Conservation (phyloP, 352 stramenopile species). For the Bremia lactucae region DNA sequence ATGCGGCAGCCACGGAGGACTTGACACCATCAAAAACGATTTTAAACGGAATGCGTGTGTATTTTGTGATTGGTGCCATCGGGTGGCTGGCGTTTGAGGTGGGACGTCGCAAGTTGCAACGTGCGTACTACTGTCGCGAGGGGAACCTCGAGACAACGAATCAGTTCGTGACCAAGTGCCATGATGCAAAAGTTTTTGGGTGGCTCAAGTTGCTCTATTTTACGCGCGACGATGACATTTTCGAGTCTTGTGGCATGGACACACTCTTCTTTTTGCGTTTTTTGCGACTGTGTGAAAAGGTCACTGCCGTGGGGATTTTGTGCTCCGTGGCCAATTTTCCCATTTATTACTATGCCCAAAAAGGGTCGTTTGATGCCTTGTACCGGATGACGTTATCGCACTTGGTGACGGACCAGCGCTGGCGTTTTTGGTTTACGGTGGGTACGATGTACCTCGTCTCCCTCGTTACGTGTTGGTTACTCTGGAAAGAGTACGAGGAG, state of each 20-base stretch:
- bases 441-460: constrained; percentile 59
- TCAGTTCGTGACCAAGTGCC: constrained; percentile 25
- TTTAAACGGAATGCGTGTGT: constrained; percentile 45
- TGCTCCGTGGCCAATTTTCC: constrained; percentile 63
- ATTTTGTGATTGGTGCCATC: constrained; percentile 48
- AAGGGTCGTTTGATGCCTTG: constrained; percentile 24
- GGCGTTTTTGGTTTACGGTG: constrained; percentile 60
- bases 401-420: constrained; percentile 32
- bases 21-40: constrained; percentile 58
- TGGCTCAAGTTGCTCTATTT: constrained; percentile 53
- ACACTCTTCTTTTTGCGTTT: constrained; percentile 78
- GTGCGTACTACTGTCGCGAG: constrained; percentile 71
- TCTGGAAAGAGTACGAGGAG: constrained; percentile 59
- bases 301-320: constrained; percentile 42
- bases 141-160: constrained; percentile 43
- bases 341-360: constrained; percentile 60
- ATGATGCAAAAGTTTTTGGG: constrained; percentile 25
- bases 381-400: constrained; percentile 69
- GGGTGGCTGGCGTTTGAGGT: constrained; percentile 66
- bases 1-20: constrained; percentile 31
- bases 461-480: constrained; percentile 41
- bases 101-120: constrained; percentile 37
- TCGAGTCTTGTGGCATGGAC: constrained; percentile 65
- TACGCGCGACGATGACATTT: constrained; percentile 53
- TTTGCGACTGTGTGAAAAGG: constrained; percentile 55